A percentile compares a stretch with the other conserved stretches of the same genome.
These are phyloP conservation scores for Crepidotus variabilis DNA, from an alignment of 768 basidiomycete genomes.

Conservation along the genomic window DNA sequence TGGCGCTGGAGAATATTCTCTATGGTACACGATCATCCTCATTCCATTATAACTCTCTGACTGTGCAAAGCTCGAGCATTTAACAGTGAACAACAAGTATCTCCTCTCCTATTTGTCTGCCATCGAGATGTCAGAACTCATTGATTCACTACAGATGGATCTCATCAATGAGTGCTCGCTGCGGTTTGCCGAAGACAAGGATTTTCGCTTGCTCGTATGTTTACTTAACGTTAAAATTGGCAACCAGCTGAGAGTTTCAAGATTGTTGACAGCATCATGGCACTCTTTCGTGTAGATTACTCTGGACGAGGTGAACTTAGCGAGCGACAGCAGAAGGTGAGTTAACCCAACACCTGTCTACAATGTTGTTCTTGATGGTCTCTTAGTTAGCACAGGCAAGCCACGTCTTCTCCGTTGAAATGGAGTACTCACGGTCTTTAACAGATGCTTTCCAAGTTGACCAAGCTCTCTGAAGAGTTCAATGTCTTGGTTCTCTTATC, in stretches of 20 bases:
- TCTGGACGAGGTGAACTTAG: conserved; percentile 92
- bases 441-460: conserved; percentile 88
- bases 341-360: background rate
- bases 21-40: conserved; percentile 51
- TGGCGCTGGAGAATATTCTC: conserved; percentile 88
- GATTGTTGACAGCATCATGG: conserved; percentile 98
- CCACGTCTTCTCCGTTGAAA: background rate
- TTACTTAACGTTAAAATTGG: background rate
- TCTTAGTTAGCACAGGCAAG: conserved; percentile 76
- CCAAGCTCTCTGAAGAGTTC: conserved; percentile 89
- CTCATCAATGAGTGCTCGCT: conserved; percentile 86
- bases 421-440: background rate
- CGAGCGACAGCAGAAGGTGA: conserved; percentile 88
- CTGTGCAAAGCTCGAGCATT: conserved; percentile 70
- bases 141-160: conserved; percentile 60
- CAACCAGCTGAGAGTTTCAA: conserved; percentile 25
- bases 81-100: conserved; percentile 89
- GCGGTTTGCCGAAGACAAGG: conserved; percentile 87
- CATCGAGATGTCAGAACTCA: conserved; percentile 2
- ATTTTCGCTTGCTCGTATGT: conserved; percentile 65
- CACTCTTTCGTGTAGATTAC: conserved; percentile 90
- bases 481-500: conserved; percentile 45
- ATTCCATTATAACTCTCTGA: background rate
- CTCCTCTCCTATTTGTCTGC: conserved; percentile 5
- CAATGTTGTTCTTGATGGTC: background rate